These are phyloP conservation scores for Lagenaria siceraria DNA, from an alignment of 306 rosid species.

Conservation along the genomic window DNA sequence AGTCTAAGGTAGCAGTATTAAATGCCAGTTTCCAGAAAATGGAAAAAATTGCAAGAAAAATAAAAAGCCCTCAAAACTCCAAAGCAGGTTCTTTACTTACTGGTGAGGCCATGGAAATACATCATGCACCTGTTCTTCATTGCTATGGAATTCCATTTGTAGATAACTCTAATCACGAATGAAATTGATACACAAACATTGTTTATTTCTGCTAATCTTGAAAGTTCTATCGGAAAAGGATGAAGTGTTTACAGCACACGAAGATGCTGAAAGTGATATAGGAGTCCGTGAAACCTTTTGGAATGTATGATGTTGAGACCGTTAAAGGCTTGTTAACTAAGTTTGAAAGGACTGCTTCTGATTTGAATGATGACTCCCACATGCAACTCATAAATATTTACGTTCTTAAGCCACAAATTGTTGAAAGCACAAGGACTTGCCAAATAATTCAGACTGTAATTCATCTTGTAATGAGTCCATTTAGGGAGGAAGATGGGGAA, in stretches of 20 bases:
- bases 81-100: slow-evolving; percentile 9
- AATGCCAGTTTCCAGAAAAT: not conserved
- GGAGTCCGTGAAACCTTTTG: slow-evolving; percentile 21
- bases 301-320: slow-evolving; percentile 21
- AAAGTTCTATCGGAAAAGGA: slow-evolving; percentile 12
- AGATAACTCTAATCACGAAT: slow-evolving; percentile 10
- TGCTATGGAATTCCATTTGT: slow-evolving; percentile 10
- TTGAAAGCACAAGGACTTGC: slow-evolving; percentile 53
- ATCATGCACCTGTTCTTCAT: slow-evolving; percentile 12
- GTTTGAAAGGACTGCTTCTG: slow-evolving; percentile 12
- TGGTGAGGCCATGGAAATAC: not conserved
- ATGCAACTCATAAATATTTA: slow-evolving; percentile 27
- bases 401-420: slow-evolving; percentile 50
- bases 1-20: not conserved
- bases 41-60: not conserved
- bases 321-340: slow-evolving; percentile 7
- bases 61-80: slow-evolving; percentile 15
- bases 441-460: slow-evolving; percentile 20
- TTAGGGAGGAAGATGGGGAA: slow-evolving; percentile 23
- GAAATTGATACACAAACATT: slow-evolving; percentile 28
- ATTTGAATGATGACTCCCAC: slow-evolving; percentile 25
- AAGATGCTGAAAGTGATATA: slow-evolving; percentile 18
- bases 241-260: slow-evolving; percentile 15
- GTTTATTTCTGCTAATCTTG: slow-evolving; percentile 7
- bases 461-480: slow-evolving; percentile 20